phyloP scores from a whole-genome alignment of 2,329 filamentous ascomycete genomes.

The Botrytis aclada region DNA sequence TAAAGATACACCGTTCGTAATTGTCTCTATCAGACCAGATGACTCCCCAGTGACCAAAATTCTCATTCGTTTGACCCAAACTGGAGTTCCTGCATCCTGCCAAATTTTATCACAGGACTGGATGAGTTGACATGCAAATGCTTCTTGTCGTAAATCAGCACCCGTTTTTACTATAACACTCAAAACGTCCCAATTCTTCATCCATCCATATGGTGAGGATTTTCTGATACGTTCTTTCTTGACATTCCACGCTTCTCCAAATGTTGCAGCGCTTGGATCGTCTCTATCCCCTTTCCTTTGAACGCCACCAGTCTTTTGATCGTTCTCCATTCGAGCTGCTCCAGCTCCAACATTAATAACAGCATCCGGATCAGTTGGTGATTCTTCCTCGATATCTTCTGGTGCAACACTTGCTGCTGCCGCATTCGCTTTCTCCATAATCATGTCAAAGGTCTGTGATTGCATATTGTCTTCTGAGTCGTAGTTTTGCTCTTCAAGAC shows the following conservation, averaged over 20 bases:
- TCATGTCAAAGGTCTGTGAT: slow-evolving; percentile 74
- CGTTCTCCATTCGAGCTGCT: slow-evolving; percentile 83
- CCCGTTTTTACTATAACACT: slow-evolving; percentile 88
- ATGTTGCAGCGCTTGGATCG: slow-evolving; percentile 80
- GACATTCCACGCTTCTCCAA: slow-evolving; percentile 80
- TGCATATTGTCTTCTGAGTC: slow-evolving; percentile 65
- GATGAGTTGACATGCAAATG: slow-evolving; percentile 83
- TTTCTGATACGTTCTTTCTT: slow-evolving; percentile 82
- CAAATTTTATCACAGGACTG: slow-evolving; percentile 79
- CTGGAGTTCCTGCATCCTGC: slow-evolving; percentile 68
- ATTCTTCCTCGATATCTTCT: slow-evolving; percentile 56
- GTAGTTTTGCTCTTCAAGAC: slow-evolving; percentile 80
- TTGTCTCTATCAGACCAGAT: slow-evolving; percentile 81
- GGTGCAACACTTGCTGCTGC: slow-evolving; percentile 45
- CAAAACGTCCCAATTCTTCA: slow-evolving; percentile 85
- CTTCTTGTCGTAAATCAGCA: slow-evolving; percentile 77
- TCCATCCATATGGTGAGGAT: slow-evolving; percentile 81
- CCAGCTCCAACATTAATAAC: slow-evolving; percentile 64
- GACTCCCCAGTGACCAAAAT: slow-evolving; percentile 83
- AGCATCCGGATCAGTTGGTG: slow-evolving; percentile 43
- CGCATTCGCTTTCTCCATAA: slow-evolving; percentile 70
- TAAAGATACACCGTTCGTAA: slow-evolving; percentile 83
- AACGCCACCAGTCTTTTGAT: slow-evolving; percentile 80
- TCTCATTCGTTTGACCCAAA: slow-evolving; percentile 89
- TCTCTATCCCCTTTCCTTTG: slow-evolving; percentile 78